phyloP scores from a whole-genome alignment of 2,329 filamentous ascomycete species.

The Gaeumannomyces tritici region DNA sequence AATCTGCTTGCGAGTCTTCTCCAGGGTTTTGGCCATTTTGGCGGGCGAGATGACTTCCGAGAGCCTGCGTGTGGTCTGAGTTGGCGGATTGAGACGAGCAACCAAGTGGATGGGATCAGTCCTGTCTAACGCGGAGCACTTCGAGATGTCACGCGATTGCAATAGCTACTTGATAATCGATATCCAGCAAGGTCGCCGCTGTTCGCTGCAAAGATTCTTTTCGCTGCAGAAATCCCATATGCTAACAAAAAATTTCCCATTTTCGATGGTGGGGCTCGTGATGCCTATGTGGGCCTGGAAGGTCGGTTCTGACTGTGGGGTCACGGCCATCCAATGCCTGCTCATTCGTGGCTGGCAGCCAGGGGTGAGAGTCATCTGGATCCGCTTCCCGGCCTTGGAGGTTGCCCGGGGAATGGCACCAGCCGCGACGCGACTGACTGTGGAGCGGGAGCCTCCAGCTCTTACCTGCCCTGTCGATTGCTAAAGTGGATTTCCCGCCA shows the following conservation, averaged over 20 bases:
- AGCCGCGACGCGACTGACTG: conserved; percentile 1
- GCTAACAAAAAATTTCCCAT: background rate
- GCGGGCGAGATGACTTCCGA: background rate
- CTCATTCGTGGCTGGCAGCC: background rate
- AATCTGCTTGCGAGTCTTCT: conserved; percentile 84
- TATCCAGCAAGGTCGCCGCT: background rate
- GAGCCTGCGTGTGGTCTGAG: background rate
- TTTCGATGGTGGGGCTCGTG: background rate
- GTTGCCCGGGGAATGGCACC: conserved; percentile 12
- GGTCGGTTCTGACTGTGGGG: background rate
- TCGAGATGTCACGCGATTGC: no score
- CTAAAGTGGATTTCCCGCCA: background rate
- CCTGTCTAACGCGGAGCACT: no score
- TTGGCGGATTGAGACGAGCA: background rate
- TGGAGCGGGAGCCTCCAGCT: background rate
- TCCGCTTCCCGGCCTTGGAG: background rate
- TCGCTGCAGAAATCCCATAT: background rate
- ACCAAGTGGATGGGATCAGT: background rate
- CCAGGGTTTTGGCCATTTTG: conserved; percentile 64
- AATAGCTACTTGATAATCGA: background rate
- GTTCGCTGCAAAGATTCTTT: background rate
- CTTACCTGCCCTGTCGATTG: background rate
- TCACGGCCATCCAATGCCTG: background rate
- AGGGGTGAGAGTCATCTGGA: background rate
- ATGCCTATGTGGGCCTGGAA: background rate